Conservation (phyloP, 2,329 filamentous ascomycete genomes). For the Tolypocladium ophioglossoides region DNA sequence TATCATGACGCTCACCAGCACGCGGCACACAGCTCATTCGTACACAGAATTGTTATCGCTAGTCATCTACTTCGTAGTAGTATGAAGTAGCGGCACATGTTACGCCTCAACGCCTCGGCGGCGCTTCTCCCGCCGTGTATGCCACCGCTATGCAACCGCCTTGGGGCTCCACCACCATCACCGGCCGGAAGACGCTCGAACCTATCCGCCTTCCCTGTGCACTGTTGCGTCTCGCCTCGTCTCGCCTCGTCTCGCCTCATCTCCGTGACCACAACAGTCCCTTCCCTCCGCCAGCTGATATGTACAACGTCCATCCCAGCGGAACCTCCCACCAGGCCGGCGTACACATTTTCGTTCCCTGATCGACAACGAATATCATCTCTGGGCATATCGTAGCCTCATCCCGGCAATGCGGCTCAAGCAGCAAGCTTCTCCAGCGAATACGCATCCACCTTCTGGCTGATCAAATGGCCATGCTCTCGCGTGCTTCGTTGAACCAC, state of each 20-base stretch:
- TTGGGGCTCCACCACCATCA: background rate
- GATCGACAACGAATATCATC: background rate
- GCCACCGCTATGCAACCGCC: background rate
- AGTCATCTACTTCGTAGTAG: background rate
- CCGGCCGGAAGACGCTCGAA: background rate
- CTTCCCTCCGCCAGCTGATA: background rate
- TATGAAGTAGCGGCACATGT: background rate
- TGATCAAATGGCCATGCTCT: slow-evolving; percentile 68
- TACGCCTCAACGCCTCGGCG: slow-evolving; percentile 1
- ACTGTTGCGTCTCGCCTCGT: background rate
- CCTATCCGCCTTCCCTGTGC: background rate
- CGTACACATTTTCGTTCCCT: background rate
- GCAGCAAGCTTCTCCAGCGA: slow-evolving; percentile 68
- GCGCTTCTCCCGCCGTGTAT: background rate
- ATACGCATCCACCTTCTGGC: slow-evolving; percentile 72
- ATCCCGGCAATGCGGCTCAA: slow-evolving; percentile 25
- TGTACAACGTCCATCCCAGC: background rate
- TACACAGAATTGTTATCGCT: background rate
- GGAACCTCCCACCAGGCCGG: background rate
- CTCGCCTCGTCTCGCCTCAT: background rate
- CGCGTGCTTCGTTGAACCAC: slow-evolving; percentile 56
- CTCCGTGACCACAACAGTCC: background rate
- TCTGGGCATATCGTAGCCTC: background rate
- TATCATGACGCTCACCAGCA: background rate
- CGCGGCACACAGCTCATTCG: background rate